A percentile compares a stretch with the other conserved stretches of the same genome.
Conservation (phyloP, 768 basidiomycete species). For the Udeniomyces megalosporus region DNA sequence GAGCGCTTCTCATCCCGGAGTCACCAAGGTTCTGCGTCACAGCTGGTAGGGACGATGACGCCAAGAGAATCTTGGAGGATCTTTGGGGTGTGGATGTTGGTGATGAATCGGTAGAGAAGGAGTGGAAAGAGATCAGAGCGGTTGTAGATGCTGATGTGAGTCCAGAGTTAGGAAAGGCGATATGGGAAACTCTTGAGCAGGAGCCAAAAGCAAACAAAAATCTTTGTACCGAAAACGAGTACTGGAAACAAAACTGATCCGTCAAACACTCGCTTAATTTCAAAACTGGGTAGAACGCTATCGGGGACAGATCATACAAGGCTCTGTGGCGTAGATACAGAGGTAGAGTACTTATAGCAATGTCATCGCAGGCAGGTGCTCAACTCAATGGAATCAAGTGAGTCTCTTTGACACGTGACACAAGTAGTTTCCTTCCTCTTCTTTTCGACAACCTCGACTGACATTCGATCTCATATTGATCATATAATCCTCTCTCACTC, state of each 20-base stretch:
- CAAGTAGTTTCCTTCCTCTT: background rate
- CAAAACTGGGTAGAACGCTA: conserved; percentile 43
- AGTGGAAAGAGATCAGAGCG: conserved; percentile 79
- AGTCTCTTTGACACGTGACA: too few relatives aligned
- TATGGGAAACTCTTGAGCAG: background rate
- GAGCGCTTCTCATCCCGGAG: conserved; percentile 73
- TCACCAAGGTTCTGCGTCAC: conserved; percentile 85
- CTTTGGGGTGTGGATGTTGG: conserved; percentile 66
- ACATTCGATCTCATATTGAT: too few relatives aligned
- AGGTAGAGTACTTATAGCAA: conserved; percentile 73
- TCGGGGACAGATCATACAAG: conserved; percentile 56
- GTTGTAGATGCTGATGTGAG: conserved; percentile 31
- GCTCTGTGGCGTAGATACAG: conserved; percentile 79
- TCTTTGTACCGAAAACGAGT: too few relatives aligned
- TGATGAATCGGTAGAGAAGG: conserved; percentile 52
- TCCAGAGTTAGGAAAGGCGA: background rate
- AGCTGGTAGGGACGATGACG: conserved; percentile 62
- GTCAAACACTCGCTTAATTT: background rate
- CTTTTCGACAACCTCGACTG: background rate
- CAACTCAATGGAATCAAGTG: conserved; percentile 38
- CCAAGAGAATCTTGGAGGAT: conserved; percentile 72
- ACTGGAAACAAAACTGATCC: background rate
- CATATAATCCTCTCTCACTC: background rate
- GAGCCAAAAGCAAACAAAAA: too few relatives aligned
- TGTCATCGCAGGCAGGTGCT: conserved; percentile 90